Base-by-base conservation (phyloP, 1,284 basidiomycete species). In the Porogramme epimiltina region DNA sequence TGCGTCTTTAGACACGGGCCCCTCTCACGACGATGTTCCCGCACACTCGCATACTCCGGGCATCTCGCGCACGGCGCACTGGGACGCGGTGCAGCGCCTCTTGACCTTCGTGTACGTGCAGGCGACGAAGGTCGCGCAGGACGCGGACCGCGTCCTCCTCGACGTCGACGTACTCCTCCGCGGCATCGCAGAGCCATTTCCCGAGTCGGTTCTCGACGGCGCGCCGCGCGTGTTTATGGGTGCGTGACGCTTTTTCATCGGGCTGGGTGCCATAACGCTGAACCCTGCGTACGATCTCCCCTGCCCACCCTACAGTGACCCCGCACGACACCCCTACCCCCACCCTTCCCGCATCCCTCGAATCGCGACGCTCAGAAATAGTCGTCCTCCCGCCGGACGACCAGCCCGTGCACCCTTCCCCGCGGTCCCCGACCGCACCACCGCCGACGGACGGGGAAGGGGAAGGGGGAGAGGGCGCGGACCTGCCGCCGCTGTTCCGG, bases 81-180 rank as follows among this genome's bases (percentile, higher is more conserved):
- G 83, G 79, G 71, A 80, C 52, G 75, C 76, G 23, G 76, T 90
- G 2, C 87, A 90, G 68, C 70, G 77, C 9, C 72, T 90, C 28
- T 73, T 91, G 55, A 87, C 88, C 0, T 87, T 80, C 65, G 79
- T 85, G 43, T 91, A 91, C 63, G 85, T 89, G 8, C 85, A 87
- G 62, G 85, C 88, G 16, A 84, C 85, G 20, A 83, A 78, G 56
- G 76, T 81, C 36, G 84, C 87, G n/a, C 81, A 87, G 65, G 78
- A 82, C 39, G 66, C 78, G 63, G 78, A 80, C 66, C 83, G 82
- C 51, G 71, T 90, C 33, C 75, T 90, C 42, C 78, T 92, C 73
- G 76, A 86, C 47, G 71, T 91, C 45, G 82, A 87, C 60, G 84
- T 91, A 19, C 71, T 91, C 43, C 74, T 91, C 44, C 75, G 75